Percentiles rank a stretch among this genome's conserved stretches.
phyloP scores from a whole-genome alignment of 352 stramenopile species.

The Stramenopiles sp. region DNA sequence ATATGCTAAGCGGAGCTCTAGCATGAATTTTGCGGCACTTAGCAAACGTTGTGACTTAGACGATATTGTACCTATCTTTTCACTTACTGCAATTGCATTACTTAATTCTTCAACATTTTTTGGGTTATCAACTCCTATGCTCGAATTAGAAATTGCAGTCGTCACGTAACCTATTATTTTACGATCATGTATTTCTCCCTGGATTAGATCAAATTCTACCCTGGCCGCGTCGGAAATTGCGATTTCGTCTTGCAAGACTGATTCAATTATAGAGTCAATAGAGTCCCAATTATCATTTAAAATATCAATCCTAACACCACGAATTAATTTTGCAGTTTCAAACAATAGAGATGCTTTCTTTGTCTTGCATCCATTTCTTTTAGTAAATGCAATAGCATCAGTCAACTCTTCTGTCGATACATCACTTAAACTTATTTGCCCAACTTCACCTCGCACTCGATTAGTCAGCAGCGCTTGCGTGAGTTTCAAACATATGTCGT shows the following conservation, averaged over 20 bases:
- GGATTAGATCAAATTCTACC: background rate
- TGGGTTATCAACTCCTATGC: background rate
- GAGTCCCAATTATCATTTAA: conserved; percentile 10
- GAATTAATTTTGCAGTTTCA: background rate
- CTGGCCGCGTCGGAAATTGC: background rate
- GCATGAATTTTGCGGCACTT: background rate
- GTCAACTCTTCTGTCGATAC: background rate
- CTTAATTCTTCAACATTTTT: background rate
- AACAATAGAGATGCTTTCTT: background rate
- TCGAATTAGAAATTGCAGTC: background rate
- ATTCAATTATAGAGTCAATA: background rate
- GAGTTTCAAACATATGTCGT: conserved; percentile 10
- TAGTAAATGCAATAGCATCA: background rate
- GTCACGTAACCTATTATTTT: background rate
- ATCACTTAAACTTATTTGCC: background rate
- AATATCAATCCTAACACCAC: background rate
- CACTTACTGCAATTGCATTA: background rate
- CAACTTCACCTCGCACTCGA: background rate
- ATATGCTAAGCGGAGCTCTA: background rate
- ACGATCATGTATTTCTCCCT: background rate
- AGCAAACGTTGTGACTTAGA: background rate
- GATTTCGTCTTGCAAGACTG: background rate
- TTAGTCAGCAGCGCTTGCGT: background rate
- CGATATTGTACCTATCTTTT: background rate
- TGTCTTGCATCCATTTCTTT: background rate